Evolutionary conservation across 169 alveolate genomes (phyloP).

Genomic region (Eimeria praecox): DNA sequence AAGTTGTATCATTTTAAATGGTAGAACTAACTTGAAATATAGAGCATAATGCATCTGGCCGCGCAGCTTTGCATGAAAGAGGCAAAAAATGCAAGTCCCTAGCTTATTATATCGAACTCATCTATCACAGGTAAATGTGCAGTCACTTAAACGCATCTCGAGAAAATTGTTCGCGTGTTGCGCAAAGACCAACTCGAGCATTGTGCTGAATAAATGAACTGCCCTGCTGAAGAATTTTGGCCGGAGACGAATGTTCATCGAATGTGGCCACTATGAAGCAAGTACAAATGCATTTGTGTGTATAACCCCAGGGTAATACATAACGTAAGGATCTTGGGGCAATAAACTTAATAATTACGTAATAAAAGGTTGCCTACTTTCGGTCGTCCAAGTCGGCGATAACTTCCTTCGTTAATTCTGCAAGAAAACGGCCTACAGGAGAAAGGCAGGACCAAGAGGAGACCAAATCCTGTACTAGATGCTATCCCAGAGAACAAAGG

Average conservation of each 20-base stretch:
- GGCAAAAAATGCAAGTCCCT: background rate
- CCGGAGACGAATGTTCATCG: background rate
- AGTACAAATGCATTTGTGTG: background rate
- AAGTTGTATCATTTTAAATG: background rate
- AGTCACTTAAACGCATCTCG: background rate
- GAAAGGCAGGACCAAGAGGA: background rate
- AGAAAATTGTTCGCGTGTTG: background rate
- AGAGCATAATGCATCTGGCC: background rate
- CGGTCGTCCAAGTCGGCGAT: conserved; percentile 91
- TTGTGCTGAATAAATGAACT: background rate
- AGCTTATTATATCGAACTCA: background rate
- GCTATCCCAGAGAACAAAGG: background rate
- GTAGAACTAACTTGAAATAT: background rate
- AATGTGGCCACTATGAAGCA: background rate
- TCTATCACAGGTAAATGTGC: background rate
- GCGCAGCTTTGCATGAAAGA: background rate
- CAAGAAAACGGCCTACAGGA: conserved; percentile 89
- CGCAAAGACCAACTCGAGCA: background rate
- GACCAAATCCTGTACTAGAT: background rate
- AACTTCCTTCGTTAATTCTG: conserved; percentile 94
- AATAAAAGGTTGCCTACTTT: conserved; percentile 66
- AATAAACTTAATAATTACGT: background rate
- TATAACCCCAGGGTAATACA: background rate
- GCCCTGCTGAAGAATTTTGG: background rate
- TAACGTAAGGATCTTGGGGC: background rate